phyloP scores from a whole-genome alignment of 169 alveolate genomes.

The Cryptosporidium sp. region DNA sequence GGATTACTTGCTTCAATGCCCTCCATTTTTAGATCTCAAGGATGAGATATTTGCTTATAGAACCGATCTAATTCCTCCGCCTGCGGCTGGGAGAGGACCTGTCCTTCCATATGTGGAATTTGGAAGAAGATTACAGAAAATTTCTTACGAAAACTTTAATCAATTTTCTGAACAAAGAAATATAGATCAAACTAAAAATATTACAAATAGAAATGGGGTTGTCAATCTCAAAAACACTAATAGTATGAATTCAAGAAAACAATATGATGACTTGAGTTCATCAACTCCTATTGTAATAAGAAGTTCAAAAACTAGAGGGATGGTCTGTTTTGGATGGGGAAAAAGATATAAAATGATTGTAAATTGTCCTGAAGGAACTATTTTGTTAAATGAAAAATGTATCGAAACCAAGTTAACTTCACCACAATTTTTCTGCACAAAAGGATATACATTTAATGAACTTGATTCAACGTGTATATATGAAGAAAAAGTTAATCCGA shows the following conservation, averaged over 20 bases:
- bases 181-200: neutral
- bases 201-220: neutral
- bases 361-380: constrained; percentile 64
- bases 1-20: constrained; percentile 70
- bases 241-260: neutral
- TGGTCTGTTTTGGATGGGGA: constrained; percentile 77
- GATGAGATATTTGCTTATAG: constrained; percentile 47
- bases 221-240: neutral
- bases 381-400: constrained; percentile 57
- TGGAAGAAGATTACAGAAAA: constrained; percentile 39
- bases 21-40: constrained; percentile 53
- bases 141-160: constrained; percentile 2
- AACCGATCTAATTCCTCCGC: constrained; percentile 70
- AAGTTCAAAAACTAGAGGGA: constrained; percentile 38
- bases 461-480: constrained; percentile 17
- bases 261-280: constrained; percentile 38
- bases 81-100: constrained; percentile 74
- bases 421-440: constrained; percentile 36
- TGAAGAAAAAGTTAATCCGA: constrained; percentile 27
- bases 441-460: constrained; percentile 48
- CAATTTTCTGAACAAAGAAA: neutral
- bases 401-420: constrained; percentile 43
- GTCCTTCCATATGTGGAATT: constrained; percentile 27
- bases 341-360: constrained; percentile 69
- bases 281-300: constrained; percentile 52